Evolutionary conservation across 1,284 basidiomycete genomes (phyloP).

Genomic region (Heterobasidion parviporum): DNA sequence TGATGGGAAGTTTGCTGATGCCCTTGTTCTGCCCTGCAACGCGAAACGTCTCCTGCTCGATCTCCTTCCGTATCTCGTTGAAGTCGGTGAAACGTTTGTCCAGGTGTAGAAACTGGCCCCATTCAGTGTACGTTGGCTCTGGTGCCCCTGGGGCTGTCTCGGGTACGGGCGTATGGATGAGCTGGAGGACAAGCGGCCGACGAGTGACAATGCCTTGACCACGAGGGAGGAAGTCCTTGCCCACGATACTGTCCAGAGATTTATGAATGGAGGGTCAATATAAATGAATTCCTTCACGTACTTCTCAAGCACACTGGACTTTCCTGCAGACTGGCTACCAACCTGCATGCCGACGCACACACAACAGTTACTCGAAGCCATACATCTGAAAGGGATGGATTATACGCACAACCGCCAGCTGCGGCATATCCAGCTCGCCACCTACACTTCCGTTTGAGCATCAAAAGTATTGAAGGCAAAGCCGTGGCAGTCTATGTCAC

Average conservation of each 20-base stretch:
- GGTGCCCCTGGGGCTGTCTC: slow-evolving; percentile 28
- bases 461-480: not conserved
- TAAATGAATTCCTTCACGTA: slow-evolving; percentile 28
- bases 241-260: slow-evolving; percentile 66
- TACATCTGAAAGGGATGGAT: no score
- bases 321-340: slow-evolving; percentile 79
- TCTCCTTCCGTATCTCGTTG: slow-evolving; percentile 89
- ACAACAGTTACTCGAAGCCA: not conserved
- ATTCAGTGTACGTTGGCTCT: slow-evolving; percentile 59
- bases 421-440: slow-evolving; percentile 82
- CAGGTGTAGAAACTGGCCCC: slow-evolving; percentile 95
- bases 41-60: slow-evolving; percentile 95
- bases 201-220: slow-evolving; percentile 94
- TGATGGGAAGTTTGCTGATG: slow-evolving; percentile 92
- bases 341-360: slow-evolving; percentile 40
- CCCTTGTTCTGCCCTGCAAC: slow-evolving; percentile 99
- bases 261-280: not conserved
- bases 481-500: slow-evolving; percentile 19
- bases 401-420: slow-evolving; percentile 62
- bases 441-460: slow-evolving; percentile 32
- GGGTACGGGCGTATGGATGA: slow-evolving; percentile 78
- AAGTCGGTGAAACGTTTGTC: slow-evolving; percentile 97
- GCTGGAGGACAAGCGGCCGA: slow-evolving; percentile 89
- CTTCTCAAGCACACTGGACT: slow-evolving; percentile 84
- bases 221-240: slow-evolving; percentile 91